phyloP scores from a whole-genome alignment of 2,329 filamentous ascomycete species.

The Fusarium sp. region DNA sequence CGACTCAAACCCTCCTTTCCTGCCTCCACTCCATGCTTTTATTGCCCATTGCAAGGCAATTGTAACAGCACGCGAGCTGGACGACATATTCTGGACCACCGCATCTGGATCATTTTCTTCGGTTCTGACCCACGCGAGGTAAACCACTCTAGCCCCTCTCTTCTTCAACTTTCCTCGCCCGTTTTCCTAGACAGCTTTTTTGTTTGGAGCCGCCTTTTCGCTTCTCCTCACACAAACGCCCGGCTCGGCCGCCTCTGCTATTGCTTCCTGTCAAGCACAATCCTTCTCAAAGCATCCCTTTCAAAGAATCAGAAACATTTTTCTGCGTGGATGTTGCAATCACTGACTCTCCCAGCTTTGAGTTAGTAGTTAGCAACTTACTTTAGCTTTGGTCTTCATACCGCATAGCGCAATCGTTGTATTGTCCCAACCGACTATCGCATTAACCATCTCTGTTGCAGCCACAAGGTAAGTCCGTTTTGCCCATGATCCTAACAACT shows the following conservation, averaged over 20 bases:
- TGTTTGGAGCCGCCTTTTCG: constrained; percentile 34
- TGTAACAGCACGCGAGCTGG: constrained; percentile 54
- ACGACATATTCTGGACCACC: constrained; percentile 49
- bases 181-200: constrained; percentile 38
- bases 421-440: constrained; percentile 28
- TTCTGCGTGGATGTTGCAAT: constrained; percentile 38
- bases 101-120: constrained; percentile 37
- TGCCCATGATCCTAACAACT: constrained; percentile 4
- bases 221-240: constrained; percentile 41
- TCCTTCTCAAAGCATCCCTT: constrained; percentile 7
- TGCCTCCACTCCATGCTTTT: constrained; percentile 51
- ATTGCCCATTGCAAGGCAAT: constrained; percentile 57
- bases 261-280: constrained; percentile 16
- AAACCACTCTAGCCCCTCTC: constrained; percentile 44
- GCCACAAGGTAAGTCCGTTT: constrained; percentile 39
- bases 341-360: constrained; percentile 36
- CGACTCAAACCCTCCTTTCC: constrained; percentile 43
- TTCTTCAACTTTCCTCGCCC: constrained; percentile 38
- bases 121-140: constrained; percentile 47
- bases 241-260: constrained; percentile 14
- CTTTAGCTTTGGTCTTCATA: constrained; percentile 34
- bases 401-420: constrained; percentile 25
- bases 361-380: constrained; percentile 39
- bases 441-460: constrained; percentile 30
- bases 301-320: constrained; percentile 26